phyloP scores from a whole-genome alignment of 306 rosid genomes.

The Medicago ruthenica region DNA sequence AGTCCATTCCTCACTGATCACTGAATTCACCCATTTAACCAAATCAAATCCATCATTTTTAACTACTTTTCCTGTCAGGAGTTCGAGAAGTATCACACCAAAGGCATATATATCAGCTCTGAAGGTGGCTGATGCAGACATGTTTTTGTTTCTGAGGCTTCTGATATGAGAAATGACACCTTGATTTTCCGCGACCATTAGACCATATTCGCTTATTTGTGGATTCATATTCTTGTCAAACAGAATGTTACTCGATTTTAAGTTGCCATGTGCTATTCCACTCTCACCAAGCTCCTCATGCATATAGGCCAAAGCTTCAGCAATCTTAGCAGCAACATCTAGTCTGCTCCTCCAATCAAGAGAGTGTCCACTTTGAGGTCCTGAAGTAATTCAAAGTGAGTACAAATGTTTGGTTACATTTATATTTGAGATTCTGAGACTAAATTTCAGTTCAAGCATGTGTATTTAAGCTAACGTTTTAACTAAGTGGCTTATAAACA shows the following conservation, averaged over 20 bases:
- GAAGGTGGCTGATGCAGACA: slow-evolving; percentile 41
- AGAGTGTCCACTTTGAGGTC: slow-evolving; percentile 51
- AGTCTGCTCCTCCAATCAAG: slow-evolving; percentile 76
- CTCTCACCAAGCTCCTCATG: slow-evolving; percentile 58
- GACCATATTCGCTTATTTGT: slow-evolving; percentile 73
- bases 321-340: slow-evolving; percentile 56
- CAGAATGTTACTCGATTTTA: slow-evolving; percentile 76
- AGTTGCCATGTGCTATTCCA: slow-evolving; percentile 68
- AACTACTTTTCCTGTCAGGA: slow-evolving; percentile 70
- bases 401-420: background rate
- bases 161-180: slow-evolving; percentile 14
- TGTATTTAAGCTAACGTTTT: background rate
- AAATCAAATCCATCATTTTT: slow-evolving; percentile 68
- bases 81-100: slow-evolving; percentile 78
- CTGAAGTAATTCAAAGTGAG: slow-evolving; percentile 41
- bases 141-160: slow-evolving; percentile 36
- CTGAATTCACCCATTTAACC: slow-evolving; percentile 67
- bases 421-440: background rate
- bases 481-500: background rate
- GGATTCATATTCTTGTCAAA: slow-evolving; percentile 68
- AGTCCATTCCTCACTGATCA: slow-evolving; percentile 75
- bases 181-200: slow-evolving; percentile 56
- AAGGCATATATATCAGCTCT: slow-evolving; percentile 64
- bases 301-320: slow-evolving; percentile 70
- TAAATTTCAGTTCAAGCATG: slow-evolving; percentile 15